Base-by-base conservation (phyloP, 1,284 basidiomycete species). In the Tilletia horrida region DNA sequence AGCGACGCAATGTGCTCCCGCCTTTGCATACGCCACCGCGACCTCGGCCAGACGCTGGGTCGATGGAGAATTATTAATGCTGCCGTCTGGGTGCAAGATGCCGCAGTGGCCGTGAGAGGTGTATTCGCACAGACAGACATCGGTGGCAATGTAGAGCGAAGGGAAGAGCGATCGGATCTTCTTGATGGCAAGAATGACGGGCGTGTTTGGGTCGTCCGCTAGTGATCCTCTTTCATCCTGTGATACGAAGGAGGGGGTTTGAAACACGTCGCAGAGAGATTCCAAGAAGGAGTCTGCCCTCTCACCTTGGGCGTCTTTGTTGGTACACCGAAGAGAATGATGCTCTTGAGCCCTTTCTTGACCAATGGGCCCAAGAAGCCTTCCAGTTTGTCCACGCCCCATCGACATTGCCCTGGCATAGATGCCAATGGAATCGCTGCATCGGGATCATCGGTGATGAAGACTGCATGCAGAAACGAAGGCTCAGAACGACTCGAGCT, bases 81-180 rank as follows among this genome's bases (percentile, higher is more conserved):
- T 88, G 16, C 90, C 89, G 75, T 92, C 90, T 0, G 81, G 69
- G 73, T 89, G 83, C 31, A 95, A 87, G 69, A 93, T 82, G 31
- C 96, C 96, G 78, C 95, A 99, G 84, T 99, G 96, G 0, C 96
- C 96, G 80, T 98, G 94, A 62, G 91, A 91, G 13, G 96, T 97
- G 85, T 99, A 98, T 83, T 98, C 96, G 86, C 96, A 99, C n/a
- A 99, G 88, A 80, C 96, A 99, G 31, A 98, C 96, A 80, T 99
- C 96, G 77, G 88, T 88, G 0, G 93, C 91, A 74, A 99, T 89
- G 84, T 80, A 81, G 18, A 81, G 70, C 6, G 67, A 66, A 8
- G 96, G 95, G 84, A 90, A 99, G 67, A 91, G 86, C 9, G 83
- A 70, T 18, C 90, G 87, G 27, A 99, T 85, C 66, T 88, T 88